phyloP scores from a whole-genome alignment of 371 early-diverging fungal genomes.

The Haplosporangium sp. region DNA sequence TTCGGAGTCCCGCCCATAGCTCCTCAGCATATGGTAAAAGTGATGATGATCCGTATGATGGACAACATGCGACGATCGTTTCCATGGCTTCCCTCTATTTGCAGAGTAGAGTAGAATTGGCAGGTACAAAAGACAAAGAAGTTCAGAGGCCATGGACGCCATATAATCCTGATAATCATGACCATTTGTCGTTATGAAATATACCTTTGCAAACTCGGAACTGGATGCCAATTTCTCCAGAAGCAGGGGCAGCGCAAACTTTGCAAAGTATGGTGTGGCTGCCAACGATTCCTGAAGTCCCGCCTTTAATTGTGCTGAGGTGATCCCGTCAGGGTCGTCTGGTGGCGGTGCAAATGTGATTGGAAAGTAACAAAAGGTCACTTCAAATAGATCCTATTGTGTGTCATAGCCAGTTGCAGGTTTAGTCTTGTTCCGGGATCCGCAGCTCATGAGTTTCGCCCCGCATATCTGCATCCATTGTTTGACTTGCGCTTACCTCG shows the following conservation, averaged over 20 bases:
- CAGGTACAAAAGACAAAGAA: not conserved
- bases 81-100: constrained; percentile 2
- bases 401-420: not conserved
- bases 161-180: not conserved
- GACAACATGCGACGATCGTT: not conserved
- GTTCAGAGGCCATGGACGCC: not conserved
- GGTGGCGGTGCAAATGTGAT: not conserved
- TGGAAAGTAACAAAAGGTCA: constrained; percentile 7
- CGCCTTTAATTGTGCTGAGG: not conserved
- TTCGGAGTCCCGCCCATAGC: not conserved
- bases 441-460: no score
- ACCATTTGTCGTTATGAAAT: not conserved
- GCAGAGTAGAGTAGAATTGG: not conserved
- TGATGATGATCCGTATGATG: not conserved
- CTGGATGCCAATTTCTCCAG: constrained; percentile 1
- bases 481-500: not conserved
- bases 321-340: not conserved
- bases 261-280: constrained; percentile 2
- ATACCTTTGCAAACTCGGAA: not conserved
- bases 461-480: no score
- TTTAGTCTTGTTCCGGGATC: no score
- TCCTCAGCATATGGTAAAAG: constrained; percentile 1
- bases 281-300: not conserved
- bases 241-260: constrained; percentile 1
- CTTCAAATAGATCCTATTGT: not conserved